Evolutionary conservation across 306 rosid genomes (phyloP).

Genomic region (Mucuna pruriens): DNA sequence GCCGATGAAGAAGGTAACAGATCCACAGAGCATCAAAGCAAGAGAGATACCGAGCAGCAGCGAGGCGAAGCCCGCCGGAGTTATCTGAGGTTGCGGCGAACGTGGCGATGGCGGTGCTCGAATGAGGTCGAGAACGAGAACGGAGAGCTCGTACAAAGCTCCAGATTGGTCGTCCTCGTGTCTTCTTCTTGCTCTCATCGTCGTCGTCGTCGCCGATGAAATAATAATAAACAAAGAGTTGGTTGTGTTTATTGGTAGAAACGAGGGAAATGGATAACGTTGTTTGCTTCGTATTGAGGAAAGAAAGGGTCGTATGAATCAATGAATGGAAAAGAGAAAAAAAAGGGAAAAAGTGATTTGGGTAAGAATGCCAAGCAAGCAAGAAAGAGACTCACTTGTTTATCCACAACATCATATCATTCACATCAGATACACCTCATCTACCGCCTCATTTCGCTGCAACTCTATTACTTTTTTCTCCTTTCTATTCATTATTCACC

Average conservation of each 20-base stretch:
- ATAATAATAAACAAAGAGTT: too few relatives aligned
- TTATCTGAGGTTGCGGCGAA: slow-evolving; percentile 6
- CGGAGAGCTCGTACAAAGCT: slow-evolving; percentile 68
- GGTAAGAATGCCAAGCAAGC: not conserved
- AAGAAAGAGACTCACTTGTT: too few relatives aligned
- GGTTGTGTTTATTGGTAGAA: not conserved
- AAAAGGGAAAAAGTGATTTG: not conserved
- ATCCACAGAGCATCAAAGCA: slow-evolving; percentile 91
- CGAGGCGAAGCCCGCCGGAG: slow-evolving; percentile 73
- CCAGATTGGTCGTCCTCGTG: slow-evolving; percentile 63
- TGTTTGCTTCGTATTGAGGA: not conserved
- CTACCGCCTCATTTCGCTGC: too few relatives aligned
- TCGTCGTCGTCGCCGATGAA: too few relatives aligned
- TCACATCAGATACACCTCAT: too few relatives aligned
- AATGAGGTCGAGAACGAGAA: slow-evolving; percentile 73
- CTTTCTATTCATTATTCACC: too few relatives aligned
- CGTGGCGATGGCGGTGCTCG: slow-evolving; percentile 66
- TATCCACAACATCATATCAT: too few relatives aligned
- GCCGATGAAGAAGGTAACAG: slow-evolving; percentile 90
- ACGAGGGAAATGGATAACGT: slow-evolving; percentile 14
- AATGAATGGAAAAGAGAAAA: too few relatives aligned
- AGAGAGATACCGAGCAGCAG: slow-evolving; percentile 81
- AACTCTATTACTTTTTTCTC: too few relatives aligned
- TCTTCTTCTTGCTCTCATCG: slow-evolving; percentile 58
- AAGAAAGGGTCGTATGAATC: too few relatives aligned